Base-by-base conservation (phyloP, 768 basidiomycete species). In the Rhizopogon rudus region DNA sequence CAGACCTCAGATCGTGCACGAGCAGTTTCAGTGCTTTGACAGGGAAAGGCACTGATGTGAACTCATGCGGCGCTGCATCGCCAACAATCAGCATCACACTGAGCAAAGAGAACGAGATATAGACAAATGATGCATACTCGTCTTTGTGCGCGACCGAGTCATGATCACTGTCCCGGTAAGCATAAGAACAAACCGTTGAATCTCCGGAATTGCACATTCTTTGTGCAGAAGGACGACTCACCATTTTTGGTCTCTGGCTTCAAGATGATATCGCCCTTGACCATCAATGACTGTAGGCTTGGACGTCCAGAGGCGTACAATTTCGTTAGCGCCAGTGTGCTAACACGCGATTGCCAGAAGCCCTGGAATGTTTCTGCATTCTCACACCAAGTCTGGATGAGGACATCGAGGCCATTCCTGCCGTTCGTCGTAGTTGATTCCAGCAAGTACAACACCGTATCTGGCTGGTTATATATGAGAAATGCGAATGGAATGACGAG, bases 301-400 rank as follows among this genome's bases (percentile, higher is more conserved):
- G 84, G 77, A n/a, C 87, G 78, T 52, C 82, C 78, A 5, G 84
- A 81, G 0, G 72, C 72, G 64, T 88, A 88, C 22, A 98, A 77
- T 57, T 88, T 82, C 29, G 81, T 81, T 49, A 99, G 73, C 1
- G 88, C 95, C 53, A 98, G 73, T 40, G 83, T 87, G 69, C 92
- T 94, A 63, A 96, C 80, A 33, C 92, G 83, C 4, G 85, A 83
- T 9, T 92, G 86, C 95, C 96, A 98, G 70, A 87, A 93, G 31
- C 97, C 95, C 65, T 93, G 92, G 79, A 98, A 91, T 5, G 88
- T 92, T 69, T 93, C 90, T 12, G 88, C 87, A 63, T 94, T 95
- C 67, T 99, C 96, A 64, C 90, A 91, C 96, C 95, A 98, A 0
- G 90, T 86, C 53, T 87, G 82, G 28, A 98, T 79, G n/a, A 99